phyloP scores from a whole-genome alignment of 805 yeast genomes.

The Cyberlindnera saturnus region DNA sequence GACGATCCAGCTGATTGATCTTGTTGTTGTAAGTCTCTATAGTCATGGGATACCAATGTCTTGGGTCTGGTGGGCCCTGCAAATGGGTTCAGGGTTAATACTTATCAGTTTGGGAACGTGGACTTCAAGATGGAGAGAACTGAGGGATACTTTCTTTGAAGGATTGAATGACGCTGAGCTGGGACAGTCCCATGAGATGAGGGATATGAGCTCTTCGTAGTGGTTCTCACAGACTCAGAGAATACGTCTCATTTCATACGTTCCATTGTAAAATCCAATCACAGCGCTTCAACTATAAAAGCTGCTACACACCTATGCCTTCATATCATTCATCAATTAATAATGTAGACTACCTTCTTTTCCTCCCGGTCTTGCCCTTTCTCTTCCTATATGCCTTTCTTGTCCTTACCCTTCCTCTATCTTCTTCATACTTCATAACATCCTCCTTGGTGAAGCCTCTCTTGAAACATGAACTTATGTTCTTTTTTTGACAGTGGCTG shows the following conservation, averaged over 20 bases:
- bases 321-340: no score
- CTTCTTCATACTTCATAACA: slow-evolving; percentile 2
- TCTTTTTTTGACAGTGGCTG: slow-evolving; percentile 10
- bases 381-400: not conserved
- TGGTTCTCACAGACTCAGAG: no score
- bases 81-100: slow-evolving; percentile 56
- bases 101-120: slow-evolving; percentile 82
- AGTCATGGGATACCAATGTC: slow-evolving; percentile 64
- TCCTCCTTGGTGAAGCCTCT: slow-evolving; percentile 20
- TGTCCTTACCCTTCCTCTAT: not conserved
- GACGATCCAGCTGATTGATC: slow-evolving; percentile 81
- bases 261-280: slow-evolving; percentile 1
- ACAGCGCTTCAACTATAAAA: slow-evolving; percentile 1
- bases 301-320: no score
- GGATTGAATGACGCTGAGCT: slow-evolving; percentile 61
- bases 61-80: slow-evolving; percentile 81
- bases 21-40: slow-evolving; percentile 61
- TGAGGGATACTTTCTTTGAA: slow-evolving; percentile 84
- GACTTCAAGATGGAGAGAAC: slow-evolving; percentile 87
- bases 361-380: slow-evolving; percentile 13
- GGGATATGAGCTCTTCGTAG: not conserved
- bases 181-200: slow-evolving; percentile 24
- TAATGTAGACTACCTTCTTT: slow-evolving; percentile 13
- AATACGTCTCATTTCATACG: not conserved
- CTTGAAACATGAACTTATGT: slow-evolving; percentile 6